Conservation (phyloP, 1,139 yeast species). For the Pichia sp. region DNA sequence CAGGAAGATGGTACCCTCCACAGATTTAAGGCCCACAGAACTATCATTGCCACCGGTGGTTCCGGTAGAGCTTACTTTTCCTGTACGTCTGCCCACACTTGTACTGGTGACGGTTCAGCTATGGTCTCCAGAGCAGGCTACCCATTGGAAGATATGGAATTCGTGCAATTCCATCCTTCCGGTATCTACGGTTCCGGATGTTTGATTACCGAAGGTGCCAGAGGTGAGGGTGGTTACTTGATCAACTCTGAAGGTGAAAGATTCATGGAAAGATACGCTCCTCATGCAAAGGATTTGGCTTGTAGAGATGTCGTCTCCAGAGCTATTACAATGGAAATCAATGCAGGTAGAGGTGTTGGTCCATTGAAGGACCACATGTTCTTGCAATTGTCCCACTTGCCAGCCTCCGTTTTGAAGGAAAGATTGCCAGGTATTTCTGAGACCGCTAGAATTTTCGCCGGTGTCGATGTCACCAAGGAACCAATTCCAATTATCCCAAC, state of each 20-base stretch:
- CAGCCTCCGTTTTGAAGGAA: conserved; percentile 86
- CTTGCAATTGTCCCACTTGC: conserved; percentile 92
- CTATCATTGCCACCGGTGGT: conserved; percentile 98
- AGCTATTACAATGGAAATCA: conserved; percentile 97
- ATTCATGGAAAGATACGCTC: conserved; percentile 99
- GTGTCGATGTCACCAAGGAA: conserved; percentile 98
- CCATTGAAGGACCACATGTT: conserved; percentile 91
- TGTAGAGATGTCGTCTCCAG: conserved; percentile 98
- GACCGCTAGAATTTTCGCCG: conserved; percentile 97
- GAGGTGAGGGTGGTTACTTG: conserved; percentile 99
- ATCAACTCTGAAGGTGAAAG: conserved; percentile 98
- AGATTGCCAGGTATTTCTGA: conserved; percentile 99
- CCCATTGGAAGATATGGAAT: conserved; percentile 96
- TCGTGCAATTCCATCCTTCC: conserved; percentile 98
- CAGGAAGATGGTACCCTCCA: conserved; percentile 98
- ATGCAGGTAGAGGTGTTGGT: conserved; percentile 99
- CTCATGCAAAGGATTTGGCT: conserved; percentile 97
- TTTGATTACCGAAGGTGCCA: conserved; percentile 97
- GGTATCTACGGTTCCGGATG: conserved; percentile 99
- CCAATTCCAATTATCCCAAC: conserved; percentile 98
- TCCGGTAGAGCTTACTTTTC: conserved; percentile 98
- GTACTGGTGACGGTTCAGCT: conserved; percentile 99
- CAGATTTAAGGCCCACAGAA: conserved; percentile 94
- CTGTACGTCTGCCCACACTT: conserved; percentile 98
- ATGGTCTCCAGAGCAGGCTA: conserved; percentile 98